These are phyloP conservation scores for Sarcocystis neurona DNA, from an alignment of 169 alveolate species.

Conservation along the genomic window DNA sequence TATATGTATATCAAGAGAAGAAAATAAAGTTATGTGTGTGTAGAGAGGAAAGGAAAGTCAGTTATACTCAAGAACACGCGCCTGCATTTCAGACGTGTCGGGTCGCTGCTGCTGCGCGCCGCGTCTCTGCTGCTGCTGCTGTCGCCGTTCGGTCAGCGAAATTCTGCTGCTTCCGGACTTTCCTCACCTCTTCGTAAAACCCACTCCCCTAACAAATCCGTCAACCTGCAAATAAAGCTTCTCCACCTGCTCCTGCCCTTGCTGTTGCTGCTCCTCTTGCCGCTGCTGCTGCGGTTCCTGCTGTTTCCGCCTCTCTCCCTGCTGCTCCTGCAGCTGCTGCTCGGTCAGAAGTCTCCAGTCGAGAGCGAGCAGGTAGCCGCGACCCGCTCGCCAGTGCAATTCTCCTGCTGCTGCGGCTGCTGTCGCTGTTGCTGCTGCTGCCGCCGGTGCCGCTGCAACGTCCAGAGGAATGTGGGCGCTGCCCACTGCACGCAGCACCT, in stretches of 20 bases:
- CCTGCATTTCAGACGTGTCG: too few relatives aligned
- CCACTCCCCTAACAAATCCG: constrained; percentile 64
- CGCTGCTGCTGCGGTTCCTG: neutral
- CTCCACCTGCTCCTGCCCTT: neutral
- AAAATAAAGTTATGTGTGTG: too few relatives aligned
- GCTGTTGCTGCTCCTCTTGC: too few relatives aligned
- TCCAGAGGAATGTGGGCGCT: constrained; percentile 21
- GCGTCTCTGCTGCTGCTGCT: too few relatives aligned
- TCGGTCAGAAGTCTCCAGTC: constrained; percentile 33
- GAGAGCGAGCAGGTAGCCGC: constrained; percentile 58
- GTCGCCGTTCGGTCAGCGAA: neutral
- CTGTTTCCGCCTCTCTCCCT: neutral
- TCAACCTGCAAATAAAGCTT: constrained; percentile 58
- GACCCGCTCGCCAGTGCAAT: constrained; percentile 31
- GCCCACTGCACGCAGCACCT: constrained; percentile 48
- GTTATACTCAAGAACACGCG: too few relatives aligned
- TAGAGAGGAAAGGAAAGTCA: too few relatives aligned
- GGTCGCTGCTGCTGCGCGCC: too few relatives aligned
- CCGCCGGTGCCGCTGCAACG: neutral
- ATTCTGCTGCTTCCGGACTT: neutral
- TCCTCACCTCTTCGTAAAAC: constrained; percentile 60
- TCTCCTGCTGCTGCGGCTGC: constrained; percentile 6
- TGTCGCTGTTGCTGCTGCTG: neutral
- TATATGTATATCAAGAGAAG: too few relatives aligned
- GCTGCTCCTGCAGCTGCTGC: neutral